Evolutionary conservation across 345 rosid genomes (phyloP), one percentile per base, ranked within the genome.

Genomic region (Isatis tinctoria): DNA sequence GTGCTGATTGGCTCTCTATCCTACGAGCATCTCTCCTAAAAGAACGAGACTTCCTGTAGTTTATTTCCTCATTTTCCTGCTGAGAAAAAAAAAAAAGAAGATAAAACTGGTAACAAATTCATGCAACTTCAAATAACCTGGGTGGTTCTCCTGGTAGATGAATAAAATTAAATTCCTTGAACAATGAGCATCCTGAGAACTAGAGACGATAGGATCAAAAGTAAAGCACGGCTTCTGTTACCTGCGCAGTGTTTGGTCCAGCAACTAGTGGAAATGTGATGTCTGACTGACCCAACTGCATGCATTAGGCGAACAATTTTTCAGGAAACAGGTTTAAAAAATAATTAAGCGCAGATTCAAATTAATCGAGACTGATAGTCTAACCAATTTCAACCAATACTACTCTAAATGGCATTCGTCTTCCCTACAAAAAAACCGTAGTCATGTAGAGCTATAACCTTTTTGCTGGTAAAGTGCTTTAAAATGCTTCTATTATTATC

Each of bases 201-300:
- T 22, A 35, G 48, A 70, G 36, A 69, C 32, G 40, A 60, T 18
- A 30, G 8, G 44, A 70, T 43, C 49, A 45, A 9, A 67, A 43
- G 65, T 60, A 48, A 33, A 67, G 37, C 52, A 47, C 22, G 35
- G 62, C 33, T 54, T 9, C 24, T 8, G 48, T 79, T 73, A 87
- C 99, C 97, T 85, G 87, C 28, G 72, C 35, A 43, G 76, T 68
- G 65, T 82, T 85, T 63, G 61, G n/a, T 22, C 65, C 72, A 49
- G 79, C 64, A 75, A 80, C 72, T 56, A 60, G 78, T 74, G 92
- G 90, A 81, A 88, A 88, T 69, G 92, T 87, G 79, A 83, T 54
- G 45, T 80, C 97, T 74, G 65, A 84, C 54, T 68, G 75, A 80
- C 86, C 90, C 84, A 90, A 80, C 97, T 91, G 92, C 88, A 83